phyloP scores from a whole-genome alignment of 148 eudicot genomes.

The Vaccinium corymbosum region DNA sequence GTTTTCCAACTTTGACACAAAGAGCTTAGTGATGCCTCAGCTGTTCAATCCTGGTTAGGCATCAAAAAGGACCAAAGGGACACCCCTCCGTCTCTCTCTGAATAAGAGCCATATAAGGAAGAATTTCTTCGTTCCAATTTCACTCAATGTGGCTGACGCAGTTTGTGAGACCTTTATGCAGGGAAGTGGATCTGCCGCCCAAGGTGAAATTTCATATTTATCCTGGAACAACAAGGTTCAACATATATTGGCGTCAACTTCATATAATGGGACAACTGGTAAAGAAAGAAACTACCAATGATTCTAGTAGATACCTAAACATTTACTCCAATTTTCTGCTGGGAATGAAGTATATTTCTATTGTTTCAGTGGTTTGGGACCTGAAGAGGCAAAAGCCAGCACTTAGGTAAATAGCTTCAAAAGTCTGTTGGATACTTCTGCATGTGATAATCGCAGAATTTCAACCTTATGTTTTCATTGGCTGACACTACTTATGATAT shows the following conservation, averaged over 20 bases:
- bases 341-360: conserved; percentile 9
- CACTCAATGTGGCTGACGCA: conserved; percentile 3
- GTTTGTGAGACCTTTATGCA: conserved; percentile 30
- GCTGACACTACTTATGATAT: conserved; percentile 18
- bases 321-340: not conserved
- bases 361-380: conserved; percentile 87
- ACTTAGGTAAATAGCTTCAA: conserved; percentile 54
- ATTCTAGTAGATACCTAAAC: not conserved
- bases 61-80: not conserved
- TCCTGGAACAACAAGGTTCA: conserved; percentile 96
- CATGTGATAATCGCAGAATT: not conserved
- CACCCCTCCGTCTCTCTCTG: not conserved
- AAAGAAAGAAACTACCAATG: conserved; percentile 18
- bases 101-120: not conserved
- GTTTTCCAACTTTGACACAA: not conserved
- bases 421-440: not conserved
- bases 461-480: not conserved
- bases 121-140: not conserved
- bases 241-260: conserved; percentile 88
- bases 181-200: conserved; percentile 84
- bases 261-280: conserved; percentile 89
- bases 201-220: conserved; percentile 92
- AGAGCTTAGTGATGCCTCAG: not conserved
- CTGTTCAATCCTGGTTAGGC: not conserved
- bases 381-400: conserved; percentile 93